These are phyloP conservation scores for Blastomyces silverae DNA, from an alignment of 2,329 filamentous ascomycete genomes.

Conservation along the genomic window DNA sequence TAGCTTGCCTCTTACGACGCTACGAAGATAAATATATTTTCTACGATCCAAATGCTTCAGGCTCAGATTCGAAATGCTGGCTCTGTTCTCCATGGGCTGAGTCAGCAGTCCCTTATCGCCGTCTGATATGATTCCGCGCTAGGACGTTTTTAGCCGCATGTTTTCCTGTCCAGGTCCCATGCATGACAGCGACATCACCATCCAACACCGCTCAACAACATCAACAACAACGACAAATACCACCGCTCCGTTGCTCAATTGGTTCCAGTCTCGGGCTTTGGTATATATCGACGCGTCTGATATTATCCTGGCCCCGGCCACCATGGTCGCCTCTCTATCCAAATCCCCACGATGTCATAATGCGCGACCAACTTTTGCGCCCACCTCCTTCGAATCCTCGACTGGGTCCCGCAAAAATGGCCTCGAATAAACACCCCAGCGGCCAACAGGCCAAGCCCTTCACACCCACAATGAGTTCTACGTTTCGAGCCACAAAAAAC, in stretches of 20 bases:
- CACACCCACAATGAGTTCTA: constrained; percentile 61
- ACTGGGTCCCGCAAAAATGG: constrained; percentile 33
- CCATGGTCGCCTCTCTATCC: constrained; percentile 31
- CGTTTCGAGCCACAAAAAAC: constrained; percentile 49
- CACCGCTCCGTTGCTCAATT: not conserved
- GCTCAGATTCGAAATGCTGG: too few species aligned
- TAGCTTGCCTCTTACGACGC: not conserved
- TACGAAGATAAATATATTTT: not conserved
- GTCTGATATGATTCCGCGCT: not conserved
- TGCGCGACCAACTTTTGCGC: constrained; percentile 35
- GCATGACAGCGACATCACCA: not conserved
- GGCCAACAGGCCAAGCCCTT: constrained; percentile 51
- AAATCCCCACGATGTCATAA: constrained; percentile 42
- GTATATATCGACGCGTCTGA: not conserved
- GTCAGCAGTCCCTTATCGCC: constrained; percentile 5
- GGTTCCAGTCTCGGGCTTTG: not conserved
- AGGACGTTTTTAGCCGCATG: constrained; percentile 6
- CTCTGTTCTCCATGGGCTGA: too few species aligned
- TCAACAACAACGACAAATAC: not conserved
- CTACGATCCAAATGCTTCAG: too few species aligned
- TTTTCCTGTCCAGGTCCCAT: not conserved
- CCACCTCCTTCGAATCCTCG: constrained; percentile 27
- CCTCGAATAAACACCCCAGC: constrained; percentile 49
- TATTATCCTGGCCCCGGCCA: constrained; percentile 27
- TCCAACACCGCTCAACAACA: not conserved